phyloP scores from a whole-genome alignment of 495 filamentous ascomycete species.

The Cudoniella acicularis region DNA sequence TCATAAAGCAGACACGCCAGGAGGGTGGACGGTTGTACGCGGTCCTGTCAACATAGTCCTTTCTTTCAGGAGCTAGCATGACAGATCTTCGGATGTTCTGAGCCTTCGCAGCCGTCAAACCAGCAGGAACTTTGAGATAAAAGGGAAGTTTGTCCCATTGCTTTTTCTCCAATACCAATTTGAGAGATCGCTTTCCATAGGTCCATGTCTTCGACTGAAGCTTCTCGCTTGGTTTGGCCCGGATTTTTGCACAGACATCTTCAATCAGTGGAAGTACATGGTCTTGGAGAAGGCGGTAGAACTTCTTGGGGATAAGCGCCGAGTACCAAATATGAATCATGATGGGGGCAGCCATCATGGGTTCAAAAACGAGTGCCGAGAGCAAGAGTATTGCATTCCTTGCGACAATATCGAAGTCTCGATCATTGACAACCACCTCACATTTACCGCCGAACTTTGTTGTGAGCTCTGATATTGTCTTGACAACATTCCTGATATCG shows the following conservation, averaged over 20 bases:
- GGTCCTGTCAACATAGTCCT: constrained; percentile 24
- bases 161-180: constrained; percentile 21
- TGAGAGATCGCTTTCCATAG: constrained; percentile 18
- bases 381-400: constrained; percentile 46
- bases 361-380: constrained; percentile 18
- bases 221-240: not conserved
- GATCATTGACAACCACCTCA: constrained; percentile 38
- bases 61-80: constrained; percentile 22
- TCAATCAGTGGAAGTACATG: constrained; percentile 19
- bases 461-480: constrained; percentile 35
- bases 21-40: constrained; percentile 9
- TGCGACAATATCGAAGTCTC: constrained; percentile 37
- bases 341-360: constrained; percentile 5
- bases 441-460: constrained; percentile 22
- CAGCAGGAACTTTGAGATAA: constrained; percentile 19
- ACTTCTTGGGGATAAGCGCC: constrained; percentile 13
- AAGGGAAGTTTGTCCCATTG: constrained; percentile 19
- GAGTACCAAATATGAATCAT: constrained; percentile 32
- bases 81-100: constrained; percentile 20
- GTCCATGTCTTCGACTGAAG: constrained; percentile 22
- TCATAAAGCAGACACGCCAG: constrained; percentile 23
- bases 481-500: constrained; percentile 41
- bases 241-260: constrained; percentile 16
- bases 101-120: constrained; percentile 12
- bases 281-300: constrained; percentile 10